Evolutionary conservation across 176 grass and related monocot species (phyloP), one percentile per base, ranked within the genome.

Genomic region (Paspalum vaginatum): DNA sequence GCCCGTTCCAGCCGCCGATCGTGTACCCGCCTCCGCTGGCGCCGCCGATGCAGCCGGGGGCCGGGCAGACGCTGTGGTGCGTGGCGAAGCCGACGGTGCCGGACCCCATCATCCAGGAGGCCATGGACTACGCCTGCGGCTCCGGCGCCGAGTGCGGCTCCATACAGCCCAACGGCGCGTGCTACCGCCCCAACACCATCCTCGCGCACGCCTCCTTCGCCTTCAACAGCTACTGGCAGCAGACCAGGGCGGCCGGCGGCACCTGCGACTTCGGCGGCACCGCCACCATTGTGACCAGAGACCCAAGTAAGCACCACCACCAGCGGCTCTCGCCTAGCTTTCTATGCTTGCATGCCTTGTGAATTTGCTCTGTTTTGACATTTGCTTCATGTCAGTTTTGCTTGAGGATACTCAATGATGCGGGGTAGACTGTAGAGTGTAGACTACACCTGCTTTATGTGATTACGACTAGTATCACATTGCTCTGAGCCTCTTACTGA

Each of bases 211-310:
- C 91, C 7, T 93, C 91, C 37, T 93, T 79, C 77, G 91, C 94
- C n/a, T 93, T 97, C 87, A 97, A 97, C 73, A 91, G 89, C 88
- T 91, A 86, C 69, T 93, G 91, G 91, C 94, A 93, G 85, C 81
- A 87, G 84, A 48, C 46, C 67, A 81, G 85, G 70, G 91, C 81
- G 8, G 26, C 18, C 21, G 94, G 94, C 7, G 94, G 88, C 0
- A 88, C 87, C 4, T 93, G 94, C 72, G 91, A 97, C 83, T 97
- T 97, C 73, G 94, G 91, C 20, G 94, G 94, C 81, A 91, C 88
- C 5, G 94, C 91, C 38, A 91, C 90, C n/a, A 82, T 97, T 37
- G 79, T 97, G 81, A 97, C 91, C 65, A 83, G 87, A 47, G 94
- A 97, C 75, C 94, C 94, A 63, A 89, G 91, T 93, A 85, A 81